phyloP scores from a whole-genome alignment of 352 stramenopile genomes.

The Globisporangium uncinulatum region DNA sequence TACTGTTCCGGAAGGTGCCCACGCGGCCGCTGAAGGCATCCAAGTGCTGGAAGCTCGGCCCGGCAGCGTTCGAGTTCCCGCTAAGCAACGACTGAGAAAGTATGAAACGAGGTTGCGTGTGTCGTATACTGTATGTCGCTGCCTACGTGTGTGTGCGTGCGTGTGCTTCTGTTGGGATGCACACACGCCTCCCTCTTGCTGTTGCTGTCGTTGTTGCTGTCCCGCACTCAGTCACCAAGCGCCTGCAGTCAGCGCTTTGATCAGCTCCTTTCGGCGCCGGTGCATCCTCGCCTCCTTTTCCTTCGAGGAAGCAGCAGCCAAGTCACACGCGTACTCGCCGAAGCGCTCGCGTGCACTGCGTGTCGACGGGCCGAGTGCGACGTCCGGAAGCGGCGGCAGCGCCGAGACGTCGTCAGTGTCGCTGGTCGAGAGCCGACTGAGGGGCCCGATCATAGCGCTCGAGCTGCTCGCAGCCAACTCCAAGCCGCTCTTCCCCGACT shows the following conservation, averaged over 20 bases:
- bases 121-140: too few relatives aligned
- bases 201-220: neutral
- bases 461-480: constrained; percentile 4
- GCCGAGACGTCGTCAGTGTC: neutral
- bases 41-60: constrained; percentile 61
- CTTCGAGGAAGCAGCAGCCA: constrained; percentile 10
- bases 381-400: constrained; percentile 5
- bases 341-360: constrained; percentile 16
- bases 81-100: constrained; percentile 20
- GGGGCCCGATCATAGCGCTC: neutral
- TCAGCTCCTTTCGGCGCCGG: constrained; percentile 36
- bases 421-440: neutral
- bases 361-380: constrained; percentile 13
- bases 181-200: neutral
- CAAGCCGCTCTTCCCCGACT: neutral
- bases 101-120: neutral
- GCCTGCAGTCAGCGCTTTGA: constrained; percentile 30
- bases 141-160: too few relatives aligned
- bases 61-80: constrained; percentile 25
- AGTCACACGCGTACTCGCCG: constrained; percentile 18
- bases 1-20: constrained; percentile 61
- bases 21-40: constrained; percentile 62
- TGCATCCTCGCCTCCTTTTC: constrained; percentile 33
- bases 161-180: too few relatives aligned
- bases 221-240: constrained; percentile 13